phyloP scores from a whole-genome alignment of 805 yeast genomes.

The Kurtzmaniella fragi region DNA sequence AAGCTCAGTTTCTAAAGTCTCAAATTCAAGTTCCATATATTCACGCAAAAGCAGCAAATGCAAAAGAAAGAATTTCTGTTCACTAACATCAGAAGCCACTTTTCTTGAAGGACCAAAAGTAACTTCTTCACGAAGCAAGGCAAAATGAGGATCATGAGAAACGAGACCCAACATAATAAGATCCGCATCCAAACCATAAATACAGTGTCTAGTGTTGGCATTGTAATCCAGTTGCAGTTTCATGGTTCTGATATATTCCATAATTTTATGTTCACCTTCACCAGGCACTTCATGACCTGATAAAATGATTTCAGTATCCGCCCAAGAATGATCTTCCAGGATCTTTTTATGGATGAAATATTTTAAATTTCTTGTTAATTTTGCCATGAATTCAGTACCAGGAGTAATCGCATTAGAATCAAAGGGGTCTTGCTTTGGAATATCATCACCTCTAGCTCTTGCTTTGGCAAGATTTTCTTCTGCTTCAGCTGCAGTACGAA shows the following conservation, averaged over 20 bases:
- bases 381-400: constrained; percentile 95
- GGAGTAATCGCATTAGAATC: constrained; percentile 94
- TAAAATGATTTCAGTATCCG: constrained; percentile 64
- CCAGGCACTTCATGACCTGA: constrained; percentile 98
- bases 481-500: constrained; percentile 90
- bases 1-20: constrained; percentile 58
- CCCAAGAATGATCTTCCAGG: constrained; percentile 84
- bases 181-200: constrained; percentile 95
- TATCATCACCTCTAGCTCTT: constrained; percentile 59
- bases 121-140: constrained; percentile 92
- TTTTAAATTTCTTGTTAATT: constrained; percentile 72
- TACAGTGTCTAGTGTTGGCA: constrained; percentile 84
- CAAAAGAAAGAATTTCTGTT: constrained; percentile 75
- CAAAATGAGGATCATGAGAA: constrained; percentile 94
- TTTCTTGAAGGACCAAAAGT: constrained; percentile 59
- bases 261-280: constrained; percentile 97
- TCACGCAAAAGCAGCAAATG: constrained; percentile 89
- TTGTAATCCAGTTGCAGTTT: constrained; percentile 71
- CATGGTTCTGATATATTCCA: constrained; percentile 81
- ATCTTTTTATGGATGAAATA: constrained; percentile 87
- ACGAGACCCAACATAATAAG: constrained; percentile 88
- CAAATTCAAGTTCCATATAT: constrained; percentile 81
- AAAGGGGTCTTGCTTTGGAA: constrained; percentile 81
- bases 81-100: constrained; percentile 49
- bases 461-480: constrained; percentile 76